Evolutionary conservation across 2,329 filamentous ascomycete species (phyloP), one percentile per base, ranked within the genome.

Genomic region (Clarireedia monteithiana): DNA sequence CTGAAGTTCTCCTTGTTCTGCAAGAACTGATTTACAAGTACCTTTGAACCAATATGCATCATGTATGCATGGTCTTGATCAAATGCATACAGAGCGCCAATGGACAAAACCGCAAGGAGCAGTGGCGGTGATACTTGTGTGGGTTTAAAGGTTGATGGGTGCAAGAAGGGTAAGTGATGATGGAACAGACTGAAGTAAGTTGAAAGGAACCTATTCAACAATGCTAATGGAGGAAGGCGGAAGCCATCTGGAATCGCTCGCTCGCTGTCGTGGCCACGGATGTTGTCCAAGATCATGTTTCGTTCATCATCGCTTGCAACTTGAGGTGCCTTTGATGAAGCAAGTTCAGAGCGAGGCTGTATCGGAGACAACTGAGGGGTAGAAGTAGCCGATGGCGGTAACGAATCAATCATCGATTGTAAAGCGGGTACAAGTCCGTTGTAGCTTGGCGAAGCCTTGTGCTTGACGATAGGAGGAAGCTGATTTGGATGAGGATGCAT

Each of bases 1-100:
- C 92, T 96, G 72, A 97, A 97, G 73, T 95, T 96, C 71, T 96
- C 91, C 77, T 96, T 96, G 75, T 96, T 95, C 73, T 96, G 91
- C 60, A 99, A 73, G 72, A 97, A 97, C 70, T 96, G 90, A 69
- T 95, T 96, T 66, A 97, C 91, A 17, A 99, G 81, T 27, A 97
- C 88, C 77, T 97, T 99, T 58, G 94, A 96, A 17, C 92, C 94
- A 64, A 97, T 95, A 73, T 99, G 94, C 23, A 96, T 83, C 80
- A 95, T 90, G 70, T 96, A 97, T 0, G 94, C 94, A 70, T 96
- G 89, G 65, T 97, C 92, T 69, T 96, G 90, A 68, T 97, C 92
- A 70, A 97, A 97, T 15, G 92, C 92, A 73, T 97, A 97, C 20
- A 99, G 76, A 9, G 94, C 92, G 66, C 94, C 94, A 60, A 99